Percentiles rank a stretch among this genome's conserved stretches.
These are phyloP conservation scores for Tricholomella constricta DNA, from an alignment of 768 basidiomycete genomes.

Conservation along the genomic window DNA sequence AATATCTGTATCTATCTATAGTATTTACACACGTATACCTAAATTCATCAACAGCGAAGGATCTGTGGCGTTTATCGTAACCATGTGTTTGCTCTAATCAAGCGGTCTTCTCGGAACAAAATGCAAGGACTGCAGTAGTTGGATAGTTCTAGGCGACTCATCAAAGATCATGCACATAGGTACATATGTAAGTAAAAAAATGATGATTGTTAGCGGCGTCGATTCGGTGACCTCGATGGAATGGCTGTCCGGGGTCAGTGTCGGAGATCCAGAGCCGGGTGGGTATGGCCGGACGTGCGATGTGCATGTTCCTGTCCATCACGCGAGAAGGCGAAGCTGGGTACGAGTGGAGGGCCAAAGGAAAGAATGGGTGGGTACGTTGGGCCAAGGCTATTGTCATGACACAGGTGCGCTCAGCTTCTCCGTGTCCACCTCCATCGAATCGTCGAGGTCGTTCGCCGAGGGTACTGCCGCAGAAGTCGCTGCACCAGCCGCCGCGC, in stretches of 20 bases:
- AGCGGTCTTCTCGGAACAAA: neutral
- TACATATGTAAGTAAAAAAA: neutral
- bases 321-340: neutral
- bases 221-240: neutral
- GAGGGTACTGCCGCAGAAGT: slow-evolving; percentile 76
- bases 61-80: neutral
- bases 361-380: neutral
- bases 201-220: neutral
- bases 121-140: neutral
- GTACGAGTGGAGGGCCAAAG: neutral
- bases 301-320: neutral
- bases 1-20: too few relatives aligned
- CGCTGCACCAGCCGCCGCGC: slow-evolving; percentile 57
- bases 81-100: neutral
- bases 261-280: too few relatives aligned
- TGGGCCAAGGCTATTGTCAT: slow-evolving; percentile 9
- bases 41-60: neutral
- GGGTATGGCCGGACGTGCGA: neutral
- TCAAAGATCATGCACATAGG: too few relatives aligned
- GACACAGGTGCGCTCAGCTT: slow-evolving; percentile 23
- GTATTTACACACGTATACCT: too few relatives aligned
- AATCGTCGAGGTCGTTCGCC: slow-evolving; percentile 61
- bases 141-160: neutral
- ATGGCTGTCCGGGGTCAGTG: neutral
- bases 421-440: slow-evolving; percentile 27